Conservation (phyloP, 2,329 filamentous ascomycete genomes). For the Chaetomium globosum region DNA sequence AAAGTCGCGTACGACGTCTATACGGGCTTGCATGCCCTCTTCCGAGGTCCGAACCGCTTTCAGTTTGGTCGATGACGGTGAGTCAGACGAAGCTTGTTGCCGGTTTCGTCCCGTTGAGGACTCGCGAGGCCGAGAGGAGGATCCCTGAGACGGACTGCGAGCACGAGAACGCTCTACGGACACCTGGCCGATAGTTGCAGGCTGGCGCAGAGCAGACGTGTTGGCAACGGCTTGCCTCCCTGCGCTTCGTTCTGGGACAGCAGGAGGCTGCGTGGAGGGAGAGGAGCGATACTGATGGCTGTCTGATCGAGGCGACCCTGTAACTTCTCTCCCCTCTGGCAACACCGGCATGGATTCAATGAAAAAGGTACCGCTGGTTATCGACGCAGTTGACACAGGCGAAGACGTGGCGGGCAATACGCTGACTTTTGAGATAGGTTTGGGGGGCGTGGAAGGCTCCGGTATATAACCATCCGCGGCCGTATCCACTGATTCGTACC, state of each 20-base stretch:
- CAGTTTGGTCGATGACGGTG: slow-evolving; percentile 55
- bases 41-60: slow-evolving; percentile 61
- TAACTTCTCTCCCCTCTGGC: slow-evolving; percentile 40
- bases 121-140: slow-evolving; percentile 26
- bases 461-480: slow-evolving; percentile 26
- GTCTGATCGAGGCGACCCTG: slow-evolving; percentile 28
- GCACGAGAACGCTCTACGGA: slow-evolving; percentile 45
- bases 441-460: slow-evolving; percentile 35
- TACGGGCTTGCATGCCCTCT: slow-evolving; percentile 50
- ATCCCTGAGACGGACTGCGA: slow-evolving; percentile 43
- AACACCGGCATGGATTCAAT: slow-evolving; percentile 44
- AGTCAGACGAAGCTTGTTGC: slow-evolving; percentile 53
- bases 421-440: slow-evolving; percentile 43
- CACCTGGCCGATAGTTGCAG: slow-evolving; percentile 44
- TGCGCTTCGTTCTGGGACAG: slow-evolving; percentile 38
- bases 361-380: slow-evolving; percentile 38
- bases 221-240: slow-evolving; percentile 35
- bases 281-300: slow-evolving; percentile 21
- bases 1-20: slow-evolving; percentile 68
- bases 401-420: slow-evolving; percentile 41
- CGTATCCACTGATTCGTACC: slow-evolving; percentile 25
- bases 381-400: slow-evolving; percentile 29
- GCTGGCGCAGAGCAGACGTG: slow-evolving; percentile 32
- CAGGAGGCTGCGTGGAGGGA: slow-evolving; percentile 28
- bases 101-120: slow-evolving; percentile 35